Base-by-base conservation (phyloP, 306 rosid genomes). In the Trifolium pratense region DNA sequence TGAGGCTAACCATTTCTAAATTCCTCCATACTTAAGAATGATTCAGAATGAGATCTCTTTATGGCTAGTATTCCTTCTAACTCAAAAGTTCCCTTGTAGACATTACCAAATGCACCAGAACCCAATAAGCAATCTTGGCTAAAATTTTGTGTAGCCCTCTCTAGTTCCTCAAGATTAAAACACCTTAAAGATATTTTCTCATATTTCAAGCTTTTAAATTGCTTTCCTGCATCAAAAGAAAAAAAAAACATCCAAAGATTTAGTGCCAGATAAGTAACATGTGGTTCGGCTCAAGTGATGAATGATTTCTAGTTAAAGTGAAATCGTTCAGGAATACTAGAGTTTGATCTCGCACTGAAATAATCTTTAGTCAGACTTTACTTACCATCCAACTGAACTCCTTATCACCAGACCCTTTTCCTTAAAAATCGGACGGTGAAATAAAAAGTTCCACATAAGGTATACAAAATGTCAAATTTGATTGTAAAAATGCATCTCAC, bases 61-160 rank as follows among this genome's bases (percentile, higher is more conserved):
- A 92, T 88, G 26, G 98, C 96, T 20, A 90, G 53, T 37, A 79
- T 81, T 82, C 86, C 91, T 37, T 79, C 84, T 26, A 58, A 79
- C 14, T 79, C 87, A 75, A 90, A 86, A 45, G 36, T 83, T 29
- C 89, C 97, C 76, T 85, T 81, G 74, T 89, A 90, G 43, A 91
- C 93, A 76, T 81, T 86, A 62, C 90, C 95, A 80, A 89, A 87
- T 32, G 90, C 91, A 53, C 98, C 98, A 68, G 88, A 86, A 40
- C 98, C 98, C 73, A 89, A 23, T 74, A 93, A 75, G 68, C 77
- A 79, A 26, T 87, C 97, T 51, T 66, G 71, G 75, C 85, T 86
- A 76, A 93, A 93, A 58, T 82, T 87, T 49, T 86, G 78, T 39
- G 96, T 87, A 34, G 97, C 89, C 78, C 70, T 91, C 80, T 79